Percentiles rank a stretch among this genome's conserved stretches.
Evolutionary conservation across 2,329 filamentous ascomycete species (phyloP).

Genomic region (Epichloe festucae): DNA sequence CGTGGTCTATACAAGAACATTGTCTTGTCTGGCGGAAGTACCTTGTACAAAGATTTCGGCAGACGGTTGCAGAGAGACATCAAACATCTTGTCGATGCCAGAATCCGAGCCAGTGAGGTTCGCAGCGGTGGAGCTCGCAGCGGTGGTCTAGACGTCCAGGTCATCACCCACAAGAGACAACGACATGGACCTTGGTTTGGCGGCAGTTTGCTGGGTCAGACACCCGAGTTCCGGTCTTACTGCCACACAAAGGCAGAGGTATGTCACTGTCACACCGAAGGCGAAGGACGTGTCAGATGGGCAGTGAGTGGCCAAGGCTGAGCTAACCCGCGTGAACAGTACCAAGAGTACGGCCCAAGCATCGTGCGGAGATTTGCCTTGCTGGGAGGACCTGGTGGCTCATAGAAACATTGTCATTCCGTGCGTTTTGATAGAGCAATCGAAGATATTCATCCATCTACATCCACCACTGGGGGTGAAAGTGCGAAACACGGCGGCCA

Average conservation of each 20-base stretch:
- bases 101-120: conserved; percentile 84
- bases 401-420: conserved; percentile 28
- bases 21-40: conserved; percentile 91
- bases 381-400: conserved; percentile 79
- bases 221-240: conserved; percentile 95
- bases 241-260: conserved; percentile 85
- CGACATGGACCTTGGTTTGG: conserved; percentile 97
- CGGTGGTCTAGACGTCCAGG: conserved; percentile 89
- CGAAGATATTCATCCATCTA: not conserved
- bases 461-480: too few relatives aligned
- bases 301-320: not conserved
- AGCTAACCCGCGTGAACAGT: conserved; percentile 36
- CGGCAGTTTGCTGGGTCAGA: conserved; percentile 90
- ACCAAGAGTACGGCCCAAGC: conserved; percentile 90
- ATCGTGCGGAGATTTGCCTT: conserved; percentile 92
- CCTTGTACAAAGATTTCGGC: conserved; percentile 96
- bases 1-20: conserved; percentile 99
- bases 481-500: too few relatives aligned
- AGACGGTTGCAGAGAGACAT: conserved; percentile 93
- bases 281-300: not conserved
- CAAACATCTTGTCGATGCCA: conserved; percentile 83
- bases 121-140: conserved; percentile 85
- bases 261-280: conserved; percentile 17
- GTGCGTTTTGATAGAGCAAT: conserved; percentile 1
- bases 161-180: conserved; percentile 95